Evolutionary conservation across 2,329 filamentous ascomycete genomes (phyloP).

Genomic region (Alternaria postmessia): DNA sequence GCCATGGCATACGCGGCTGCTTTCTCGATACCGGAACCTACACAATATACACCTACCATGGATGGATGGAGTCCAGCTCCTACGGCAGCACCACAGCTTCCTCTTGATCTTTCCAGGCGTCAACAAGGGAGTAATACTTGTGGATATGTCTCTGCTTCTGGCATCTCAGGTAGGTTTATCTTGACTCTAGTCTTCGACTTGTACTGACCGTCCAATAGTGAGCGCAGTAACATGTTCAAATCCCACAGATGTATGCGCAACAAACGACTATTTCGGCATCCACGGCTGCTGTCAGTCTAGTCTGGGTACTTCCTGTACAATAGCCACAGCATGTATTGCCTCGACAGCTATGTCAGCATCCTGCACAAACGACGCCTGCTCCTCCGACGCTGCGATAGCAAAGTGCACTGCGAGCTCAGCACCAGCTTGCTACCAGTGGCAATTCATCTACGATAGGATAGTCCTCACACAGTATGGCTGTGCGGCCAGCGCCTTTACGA

Average conservation of each 20-base stretch:
- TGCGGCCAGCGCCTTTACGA: conserved; percentile 28
- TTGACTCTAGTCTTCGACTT: background rate
- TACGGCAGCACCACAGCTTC: conserved; percentile 34
- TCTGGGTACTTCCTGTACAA: conserved; percentile 31
- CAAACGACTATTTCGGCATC: conserved; percentile 40
- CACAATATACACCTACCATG: conserved; percentile 28
- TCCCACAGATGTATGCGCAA: conserved; percentile 40
- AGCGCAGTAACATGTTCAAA: conserved; percentile 42
- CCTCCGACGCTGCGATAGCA: conserved; percentile 30
- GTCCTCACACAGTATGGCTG: conserved; percentile 46
- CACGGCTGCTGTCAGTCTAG: conserved; percentile 46
- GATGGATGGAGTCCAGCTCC: conserved; percentile 46
- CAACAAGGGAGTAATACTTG: conserved; percentile 36
- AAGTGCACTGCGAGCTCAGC: conserved; percentile 39
- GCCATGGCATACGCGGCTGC: conserved; percentile 35
- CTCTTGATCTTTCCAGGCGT: conserved; percentile 39
- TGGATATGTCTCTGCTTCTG: conserved; percentile 38
- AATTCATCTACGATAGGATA: conserved; percentile 35
- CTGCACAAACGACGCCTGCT: conserved; percentile 39
- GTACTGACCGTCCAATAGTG: conserved; percentile 27
- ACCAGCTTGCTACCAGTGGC: conserved; percentile 40
- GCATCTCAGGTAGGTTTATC: conserved; percentile 27
- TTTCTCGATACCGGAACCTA: conserved; percentile 41
- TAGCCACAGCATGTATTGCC: conserved; percentile 45
- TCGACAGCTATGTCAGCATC: conserved; percentile 31